A percentile compares a stretch with the other conserved stretches of the same genome.
Evolutionary conservation across 179 eudicot species (phyloP).

Genomic region (Amaranthus tricolor): DNA sequence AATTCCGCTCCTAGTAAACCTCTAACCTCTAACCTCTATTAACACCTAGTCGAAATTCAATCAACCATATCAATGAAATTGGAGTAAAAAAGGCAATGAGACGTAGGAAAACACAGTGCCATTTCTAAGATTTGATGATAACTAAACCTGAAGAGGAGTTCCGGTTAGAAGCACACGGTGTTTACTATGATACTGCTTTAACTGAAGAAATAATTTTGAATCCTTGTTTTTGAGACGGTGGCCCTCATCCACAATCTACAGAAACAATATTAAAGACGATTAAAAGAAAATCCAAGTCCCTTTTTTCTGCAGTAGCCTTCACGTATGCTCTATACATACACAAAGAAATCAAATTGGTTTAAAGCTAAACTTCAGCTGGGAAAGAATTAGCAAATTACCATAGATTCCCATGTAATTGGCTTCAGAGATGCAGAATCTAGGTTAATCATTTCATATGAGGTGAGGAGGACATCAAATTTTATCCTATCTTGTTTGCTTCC

Average conservation of each 20-base stretch:
- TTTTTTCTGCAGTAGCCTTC: neutral
- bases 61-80: conserved; percentile 3
- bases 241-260: conserved; percentile 95
- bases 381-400: conserved; percentile 47
- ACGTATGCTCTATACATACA: neutral
- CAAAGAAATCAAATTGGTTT: neutral
- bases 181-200: conserved; percentile 68
- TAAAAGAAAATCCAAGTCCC: conserved; percentile 11
- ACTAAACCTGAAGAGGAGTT: conserved; percentile 95
- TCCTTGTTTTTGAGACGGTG: conserved; percentile 98
- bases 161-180: conserved; percentile 95
- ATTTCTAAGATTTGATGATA: neutral
- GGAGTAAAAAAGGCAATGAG: conserved; percentile 5
- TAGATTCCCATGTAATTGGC: conserved; percentile 87
- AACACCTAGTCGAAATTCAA: neutral
- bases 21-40: neutral
- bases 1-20: neutral
- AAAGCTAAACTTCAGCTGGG: conserved; percentile 5
- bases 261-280: conserved; percentile 17
- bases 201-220: conserved; percentile 74
- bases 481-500: conserved; percentile 89
- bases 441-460: conserved; percentile 96
- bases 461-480: conserved; percentile 89
- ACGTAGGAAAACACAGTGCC: conserved; percentile 1
- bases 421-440: conserved; percentile 70